A percentile compares a stretch with the other conserved stretches of the same genome.
phyloP scores from a whole-genome alignment of 2,329 filamentous ascomycete species.

The Coniochaeta sp. region DNA sequence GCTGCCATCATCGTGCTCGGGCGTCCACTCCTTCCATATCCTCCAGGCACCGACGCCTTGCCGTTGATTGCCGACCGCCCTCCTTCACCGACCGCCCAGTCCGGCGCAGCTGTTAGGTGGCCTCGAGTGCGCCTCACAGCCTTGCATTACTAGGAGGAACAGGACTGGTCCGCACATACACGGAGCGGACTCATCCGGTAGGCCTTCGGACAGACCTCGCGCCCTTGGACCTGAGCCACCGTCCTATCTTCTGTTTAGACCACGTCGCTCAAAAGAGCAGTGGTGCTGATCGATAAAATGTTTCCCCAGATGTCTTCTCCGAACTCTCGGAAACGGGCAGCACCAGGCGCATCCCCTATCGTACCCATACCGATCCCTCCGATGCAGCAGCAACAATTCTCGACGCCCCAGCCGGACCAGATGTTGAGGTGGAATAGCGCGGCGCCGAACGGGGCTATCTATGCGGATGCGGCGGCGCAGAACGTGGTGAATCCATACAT shows the following conservation, averaged over 20 bases:
- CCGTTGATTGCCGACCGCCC: background rate
- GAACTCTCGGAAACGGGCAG: conserved; percentile 63
- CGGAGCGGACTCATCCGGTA: background rate
- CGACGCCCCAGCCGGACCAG: conserved; percentile 39
- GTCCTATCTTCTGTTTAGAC: background rate
- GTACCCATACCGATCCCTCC: conserved; percentile 52
- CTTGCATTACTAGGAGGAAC: background rate
- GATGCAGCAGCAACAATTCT: conserved; percentile 39
- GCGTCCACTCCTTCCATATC: background rate
- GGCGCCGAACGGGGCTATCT: conserved; percentile 26
- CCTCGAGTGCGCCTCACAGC: background rate
- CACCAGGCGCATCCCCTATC: conserved; percentile 61
- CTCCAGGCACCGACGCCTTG: background rate
- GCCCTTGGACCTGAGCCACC: background rate
- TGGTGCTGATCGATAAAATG: conserved; percentile 5
- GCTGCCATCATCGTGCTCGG: background rate
- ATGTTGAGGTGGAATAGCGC: conserved; percentile 37
- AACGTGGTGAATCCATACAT: conserved; percentile 28
- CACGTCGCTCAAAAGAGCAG: background rate
- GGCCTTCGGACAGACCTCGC: background rate
- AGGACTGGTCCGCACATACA: background rate
- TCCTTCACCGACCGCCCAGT: background rate
- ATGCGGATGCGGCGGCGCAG: conserved; percentile 26
- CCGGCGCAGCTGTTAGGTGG: background rate
- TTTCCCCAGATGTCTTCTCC: conserved; percentile 36